Conservation (phyloP, 352 stramenopile genomes). For the Phytophthora vignae region DNA sequence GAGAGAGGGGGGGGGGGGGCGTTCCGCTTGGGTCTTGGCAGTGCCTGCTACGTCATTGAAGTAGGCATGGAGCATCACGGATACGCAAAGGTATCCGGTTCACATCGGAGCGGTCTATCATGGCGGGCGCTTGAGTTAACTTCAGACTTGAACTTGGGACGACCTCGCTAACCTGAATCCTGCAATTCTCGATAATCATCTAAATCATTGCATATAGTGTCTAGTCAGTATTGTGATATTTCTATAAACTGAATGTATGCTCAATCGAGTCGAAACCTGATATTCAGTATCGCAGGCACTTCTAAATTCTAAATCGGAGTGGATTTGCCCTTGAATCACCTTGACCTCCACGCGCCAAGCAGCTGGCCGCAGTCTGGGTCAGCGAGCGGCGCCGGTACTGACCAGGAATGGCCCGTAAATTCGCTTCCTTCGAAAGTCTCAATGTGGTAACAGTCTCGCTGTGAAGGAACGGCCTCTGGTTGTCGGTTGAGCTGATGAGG, state of each 20-base stretch:
- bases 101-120: not conserved
- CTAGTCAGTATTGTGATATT: not conserved
- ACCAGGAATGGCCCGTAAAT: not conserved
- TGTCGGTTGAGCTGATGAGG: not conserved
- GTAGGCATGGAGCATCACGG: conserved; percentile 16
- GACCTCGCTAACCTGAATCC: conserved; percentile 9
- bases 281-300: not conserved
- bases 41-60: conserved; percentile 37
- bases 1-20: not conserved
- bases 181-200: not conserved
- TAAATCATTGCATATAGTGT: not conserved
- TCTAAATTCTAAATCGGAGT: conserved; percentile 19
- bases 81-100: conserved; percentile 40
- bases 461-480: not conserved
- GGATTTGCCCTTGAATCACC: conserved; percentile 21
- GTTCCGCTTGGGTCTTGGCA: conserved; percentile 24
- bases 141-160: conserved; percentile 29
- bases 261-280: not conserved
- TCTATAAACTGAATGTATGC: not conserved
- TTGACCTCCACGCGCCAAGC: conserved; percentile 23
- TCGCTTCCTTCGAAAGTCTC: not conserved
- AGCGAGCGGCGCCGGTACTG: not conserved
- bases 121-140: conserved; percentile 26
- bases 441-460: not conserved
- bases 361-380: conserved; percentile 4